These are phyloP conservation scores for Rhizoclosmatium sp. DNA, from an alignment of 192 early-diverging fungal genomes.

Conservation along the genomic window DNA sequence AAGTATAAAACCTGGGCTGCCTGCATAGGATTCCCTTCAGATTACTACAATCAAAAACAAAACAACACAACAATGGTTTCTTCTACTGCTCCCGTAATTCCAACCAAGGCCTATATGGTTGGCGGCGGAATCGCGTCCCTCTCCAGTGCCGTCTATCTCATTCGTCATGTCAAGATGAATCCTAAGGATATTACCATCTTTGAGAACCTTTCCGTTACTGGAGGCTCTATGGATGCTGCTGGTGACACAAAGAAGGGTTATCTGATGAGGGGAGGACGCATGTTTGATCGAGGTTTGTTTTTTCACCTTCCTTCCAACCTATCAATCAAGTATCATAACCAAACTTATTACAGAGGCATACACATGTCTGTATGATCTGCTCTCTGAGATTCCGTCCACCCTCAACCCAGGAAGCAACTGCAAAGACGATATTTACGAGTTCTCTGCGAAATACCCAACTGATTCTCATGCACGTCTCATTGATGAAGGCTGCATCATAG, in stretches of 20 bases:
- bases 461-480: slow-evolving; percentile 39
- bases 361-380: slow-evolving; percentile 39
- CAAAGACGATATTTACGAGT: slow-evolving; percentile 45
- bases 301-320: neutral
- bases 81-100: slow-evolving; percentile 4
- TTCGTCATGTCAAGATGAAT: slow-evolving; percentile 36
- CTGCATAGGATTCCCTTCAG: no score
- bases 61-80: slow-evolving; percentile 4
- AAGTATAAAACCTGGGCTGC: no score
- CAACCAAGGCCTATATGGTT: slow-evolving; percentile 40
- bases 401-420: slow-evolving; percentile 35
- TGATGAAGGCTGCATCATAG: slow-evolving; percentile 29
- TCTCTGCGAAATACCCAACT: slow-evolving; percentile 32
- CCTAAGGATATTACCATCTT: slow-evolving; percentile 41
- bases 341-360: slow-evolving; percentile 37
- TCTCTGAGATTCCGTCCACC: slow-evolving; percentile 41
- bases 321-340: neutral
- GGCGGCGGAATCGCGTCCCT: slow-evolving; percentile 49
- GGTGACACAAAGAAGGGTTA: slow-evolving; percentile 34
- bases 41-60: neutral
- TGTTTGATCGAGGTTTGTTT: slow-evolving; percentile 40
- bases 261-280: slow-evolving; percentile 40
- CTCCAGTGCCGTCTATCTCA: slow-evolving; percentile 43
- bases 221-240: slow-evolving; percentile 43
- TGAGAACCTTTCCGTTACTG: slow-evolving; percentile 37